Base-by-base conservation (phyloP, 768 basidiomycete species). In the Tulasnella sp. region DNA sequence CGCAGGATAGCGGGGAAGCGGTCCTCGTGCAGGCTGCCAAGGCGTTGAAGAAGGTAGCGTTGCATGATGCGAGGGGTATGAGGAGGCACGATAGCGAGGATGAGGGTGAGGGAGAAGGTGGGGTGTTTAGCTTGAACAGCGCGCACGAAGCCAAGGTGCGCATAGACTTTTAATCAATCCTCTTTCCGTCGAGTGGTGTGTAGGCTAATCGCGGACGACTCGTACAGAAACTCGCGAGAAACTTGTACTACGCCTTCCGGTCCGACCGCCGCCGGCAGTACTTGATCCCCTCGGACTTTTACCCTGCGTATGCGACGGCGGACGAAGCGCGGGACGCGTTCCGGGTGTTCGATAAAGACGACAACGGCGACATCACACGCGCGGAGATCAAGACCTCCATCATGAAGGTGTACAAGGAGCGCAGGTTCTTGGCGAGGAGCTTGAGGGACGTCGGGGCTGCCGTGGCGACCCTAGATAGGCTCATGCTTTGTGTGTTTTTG, bases 61-160 rank as follows among this genome's bases (percentile, higher is more conserved):
- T 91, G 47, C 90, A 91, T 76, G 90, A 92, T 79, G 90, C 90
- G 35, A 84, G 90, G 17, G 90, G 90, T 76, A 82, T 92, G 72
- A 81, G 79, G 67, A 87, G 88, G 12, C 81, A 81, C 19, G 82
- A 82, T 34, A 42, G 69, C n/a, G 81, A 83, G 40, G 83, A 63
- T 22, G 71, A 72, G 0, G 71, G 65, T 1, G 71, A n/a, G 14
- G 52, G 26, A 59, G 52, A 26, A 29, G 47, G 22, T 11, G 62
- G 37, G 22, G 42, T 65, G 39, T 59, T 64, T 82, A 81, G 59
- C 77, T 88, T 71, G 66, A 83, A 81, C 72, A 87, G 86, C 17
- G 74, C 86, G 19, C 81, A 83, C 71, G 90, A 91, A 78, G 90
- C 90, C 22, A 92, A 90, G 82, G 88, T 88, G 74, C 7, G 74